Base-by-base conservation (phyloP, 768 basidiomycete genomes). In the Suillus discolor region DNA sequence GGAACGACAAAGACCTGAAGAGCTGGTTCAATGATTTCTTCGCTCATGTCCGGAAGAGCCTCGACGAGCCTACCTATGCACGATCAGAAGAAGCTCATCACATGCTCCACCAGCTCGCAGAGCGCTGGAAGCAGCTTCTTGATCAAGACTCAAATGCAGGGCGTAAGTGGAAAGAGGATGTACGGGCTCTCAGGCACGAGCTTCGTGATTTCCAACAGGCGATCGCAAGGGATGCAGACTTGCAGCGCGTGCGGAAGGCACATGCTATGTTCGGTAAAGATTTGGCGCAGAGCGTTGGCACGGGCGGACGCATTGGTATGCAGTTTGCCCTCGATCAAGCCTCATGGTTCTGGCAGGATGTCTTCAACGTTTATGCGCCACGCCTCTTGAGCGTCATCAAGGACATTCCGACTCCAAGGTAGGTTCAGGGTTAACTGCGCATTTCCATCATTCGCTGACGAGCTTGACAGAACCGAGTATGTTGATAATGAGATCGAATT, bases 351-450 rank as follows among this genome's bases (percentile, higher is more conserved):
- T 91, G 89, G 89, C 85, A 89, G 73, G 94, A 96, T 66, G 66
- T 94, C 8, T 89, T 92, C 80, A 91, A 89, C 70, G 89, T 93
- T 18, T 94, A 93, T 71, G 73, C 91, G 1, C 93, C 92, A 18
- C 83, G 84, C 11, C 41, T 85, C 1, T 73, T 90, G 63, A 69
- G 66, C 34, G 76, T 84, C 71, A 67, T 91, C 72, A 85, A 85
- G 69, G 84, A 85, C 62, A 75, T 92, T 16, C 90, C 90, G 13
- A 90, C 92, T 60, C 91, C 91, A 7, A 83, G 90, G 90, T 87
- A 65, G 20, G 79, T 69, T 31, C 6, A 7, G 11, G 20, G 16
- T 4, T 1, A 6, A 12, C 6, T 71, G 7, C 16, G 25, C 1
- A 2, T 65, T 9, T 23, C 8, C 8, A 13, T 2, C 11, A 34